Evolutionary conservation across 2,329 filamentous ascomycete species (phyloP).

Genomic region (Eurotiales sp.): DNA sequence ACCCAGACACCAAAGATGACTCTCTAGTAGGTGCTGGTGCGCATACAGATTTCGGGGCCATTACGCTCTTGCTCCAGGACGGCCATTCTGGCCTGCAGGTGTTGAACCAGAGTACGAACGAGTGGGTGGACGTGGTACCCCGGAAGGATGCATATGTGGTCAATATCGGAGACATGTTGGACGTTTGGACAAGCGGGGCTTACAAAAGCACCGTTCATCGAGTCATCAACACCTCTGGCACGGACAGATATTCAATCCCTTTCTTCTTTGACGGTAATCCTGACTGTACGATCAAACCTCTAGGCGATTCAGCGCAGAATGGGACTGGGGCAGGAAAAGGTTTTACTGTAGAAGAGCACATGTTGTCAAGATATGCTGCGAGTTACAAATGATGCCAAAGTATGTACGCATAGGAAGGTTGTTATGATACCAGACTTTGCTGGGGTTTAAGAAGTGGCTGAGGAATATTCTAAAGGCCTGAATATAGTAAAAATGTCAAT

Average conservation of each 20-base stretch:
- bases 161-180: slow-evolving; percentile 51
- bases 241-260: slow-evolving; percentile 32
- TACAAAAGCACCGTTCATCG: slow-evolving; percentile 55
- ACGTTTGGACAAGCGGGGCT: slow-evolving; percentile 48
- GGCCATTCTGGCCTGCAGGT: slow-evolving; percentile 21
- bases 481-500: no score
- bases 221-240: slow-evolving; percentile 51
- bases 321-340: not conserved
- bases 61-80: slow-evolving; percentile 30
- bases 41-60: slow-evolving; percentile 31
- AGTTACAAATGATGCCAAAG: not conserved
- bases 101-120: slow-evolving; percentile 42
- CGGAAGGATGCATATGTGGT: slow-evolving; percentile 47
- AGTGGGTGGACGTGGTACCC: slow-evolving; percentile 33
- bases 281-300: not conserved
- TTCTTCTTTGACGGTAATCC: slow-evolving; percentile 36
- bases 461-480: no score
- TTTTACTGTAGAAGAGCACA: not conserved
- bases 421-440: no score
- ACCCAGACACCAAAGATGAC: slow-evolving; percentile 33
- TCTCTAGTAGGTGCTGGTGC: slow-evolving; percentile 28
- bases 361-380: not conserved
- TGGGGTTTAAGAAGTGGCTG: no score
- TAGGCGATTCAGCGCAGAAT: not conserved
- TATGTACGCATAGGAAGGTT: no score